These are phyloP conservation scores for Parafenestella ontariensis DNA, from an alignment of 2,329 filamentous ascomycete genomes.

Conservation along the genomic window DNA sequence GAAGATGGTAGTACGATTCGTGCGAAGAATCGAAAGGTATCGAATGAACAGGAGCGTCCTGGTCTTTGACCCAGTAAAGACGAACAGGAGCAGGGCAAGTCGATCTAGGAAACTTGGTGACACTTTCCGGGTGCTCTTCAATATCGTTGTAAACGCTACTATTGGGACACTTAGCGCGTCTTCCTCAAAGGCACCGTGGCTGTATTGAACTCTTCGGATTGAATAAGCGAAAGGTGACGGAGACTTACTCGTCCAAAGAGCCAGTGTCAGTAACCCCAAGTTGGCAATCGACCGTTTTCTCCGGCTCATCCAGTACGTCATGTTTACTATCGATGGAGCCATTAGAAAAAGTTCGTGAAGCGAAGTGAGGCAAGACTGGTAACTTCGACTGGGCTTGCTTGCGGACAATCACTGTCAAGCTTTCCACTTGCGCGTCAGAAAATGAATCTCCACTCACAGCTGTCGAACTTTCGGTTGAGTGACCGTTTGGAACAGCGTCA, in stretches of 20 bases:
- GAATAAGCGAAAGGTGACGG: conserved; percentile 7
- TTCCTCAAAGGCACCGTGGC: background rate
- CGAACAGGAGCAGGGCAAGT: conserved; percentile 28
- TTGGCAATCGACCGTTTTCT: conserved; percentile 50
- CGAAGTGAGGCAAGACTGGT: conserved; percentile 38
- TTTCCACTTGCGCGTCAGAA: conserved; percentile 60
- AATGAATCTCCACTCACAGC: conserved; percentile 55
- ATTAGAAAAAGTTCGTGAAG: conserved; percentile 61
- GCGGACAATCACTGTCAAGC: conserved; percentile 61
- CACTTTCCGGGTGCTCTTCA: conserved; percentile 25
- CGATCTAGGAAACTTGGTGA: conserved; percentile 25
- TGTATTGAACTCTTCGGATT: background rate
- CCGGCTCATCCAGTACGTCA: conserved; percentile 57
- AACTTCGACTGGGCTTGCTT: conserved; percentile 45
- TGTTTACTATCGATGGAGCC: conserved; percentile 61
- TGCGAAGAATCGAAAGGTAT: conserved; percentile 54
- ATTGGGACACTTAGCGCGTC: conserved; percentile 23
- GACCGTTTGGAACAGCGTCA: conserved; percentile 31
- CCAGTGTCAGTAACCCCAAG: conserved; percentile 46
- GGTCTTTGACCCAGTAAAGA: conserved; percentile 61
- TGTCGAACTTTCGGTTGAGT: conserved; percentile 34
- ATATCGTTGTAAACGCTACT: conserved; percentile 31
- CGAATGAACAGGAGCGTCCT: conserved; percentile 51
- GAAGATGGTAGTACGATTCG: conserved; percentile 59
- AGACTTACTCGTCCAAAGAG: conserved; percentile 38